These are phyloP conservation scores for Penicillium alfredii DNA, from an alignment of 495 filamentous ascomycete genomes.

Conservation along the genomic window DNA sequence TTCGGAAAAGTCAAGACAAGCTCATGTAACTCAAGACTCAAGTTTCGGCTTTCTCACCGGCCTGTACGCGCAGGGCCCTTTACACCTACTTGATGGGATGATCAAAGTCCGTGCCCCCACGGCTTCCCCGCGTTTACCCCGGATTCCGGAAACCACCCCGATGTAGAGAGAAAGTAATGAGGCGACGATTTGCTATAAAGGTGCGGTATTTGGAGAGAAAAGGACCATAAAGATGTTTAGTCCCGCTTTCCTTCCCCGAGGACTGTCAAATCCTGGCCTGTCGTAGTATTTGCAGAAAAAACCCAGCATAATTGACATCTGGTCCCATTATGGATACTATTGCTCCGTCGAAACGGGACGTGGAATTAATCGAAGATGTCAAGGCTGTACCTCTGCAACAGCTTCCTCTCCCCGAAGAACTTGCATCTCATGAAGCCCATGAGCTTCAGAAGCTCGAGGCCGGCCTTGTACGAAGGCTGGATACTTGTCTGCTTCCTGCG, in stretches of 20 bases:
- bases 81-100: too few species aligned
- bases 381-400: conserved; percentile 5
- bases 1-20: conserved; percentile 1
- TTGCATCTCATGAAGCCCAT: conserved; percentile 1
- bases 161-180: too few species aligned
- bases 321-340: conserved; percentile 6
- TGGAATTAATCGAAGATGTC: conserved; percentile 2
- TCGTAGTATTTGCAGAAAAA: too few species aligned
- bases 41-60: conserved; percentile 3
- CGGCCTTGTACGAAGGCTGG: conserved; percentile 4
- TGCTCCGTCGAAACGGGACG: neutral
- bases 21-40: too few species aligned
- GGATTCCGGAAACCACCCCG: conserved; percentile 4
- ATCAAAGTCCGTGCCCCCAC: too few species aligned
- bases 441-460: conserved; percentile 4
- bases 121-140: conserved; percentile 6
- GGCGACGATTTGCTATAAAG: too few species aligned
- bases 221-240: too few species aligned
- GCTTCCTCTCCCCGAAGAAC: conserved; percentile 4
- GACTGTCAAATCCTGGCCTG: too few species aligned
- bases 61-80: too few species aligned
- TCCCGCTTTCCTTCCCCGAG: too few species aligned
- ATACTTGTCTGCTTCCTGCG: conserved; percentile 7
- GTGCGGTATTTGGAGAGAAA: too few species aligned
- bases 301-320: too few species aligned